Evolutionary conservation across 352 stramenopile species (phyloP).

Genomic region (Pythium aquatile): DNA sequence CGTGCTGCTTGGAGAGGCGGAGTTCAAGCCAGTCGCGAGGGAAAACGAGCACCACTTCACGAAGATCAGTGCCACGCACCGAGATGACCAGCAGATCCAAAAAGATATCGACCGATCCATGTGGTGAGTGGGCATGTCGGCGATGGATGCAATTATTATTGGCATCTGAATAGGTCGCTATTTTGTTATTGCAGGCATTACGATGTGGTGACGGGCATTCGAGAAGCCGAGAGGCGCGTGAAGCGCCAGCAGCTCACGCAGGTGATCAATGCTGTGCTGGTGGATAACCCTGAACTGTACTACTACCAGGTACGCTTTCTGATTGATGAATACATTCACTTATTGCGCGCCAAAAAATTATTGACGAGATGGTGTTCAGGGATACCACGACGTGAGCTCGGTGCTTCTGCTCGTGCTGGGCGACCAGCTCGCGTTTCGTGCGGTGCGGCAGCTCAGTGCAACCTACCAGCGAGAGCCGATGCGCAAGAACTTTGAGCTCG

Average conservation of each 20-base stretch:
- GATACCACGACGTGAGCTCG: conserved; percentile 93
- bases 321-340: neutral
- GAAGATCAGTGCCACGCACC: conserved; percentile 30
- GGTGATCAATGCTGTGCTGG: conserved; percentile 56
- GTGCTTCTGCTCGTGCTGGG: conserved; percentile 82
- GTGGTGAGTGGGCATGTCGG: conserved; percentile 25
- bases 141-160: conserved; percentile 2
- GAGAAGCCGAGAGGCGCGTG: conserved; percentile 55
- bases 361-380: conserved; percentile 27
- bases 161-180: neutral
- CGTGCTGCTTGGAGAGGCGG: conserved; percentile 38
- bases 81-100: conserved; percentile 69
- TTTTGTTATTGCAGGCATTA: conserved; percentile 49
- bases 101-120: conserved; percentile 87
- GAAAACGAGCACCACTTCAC: conserved; percentile 20
- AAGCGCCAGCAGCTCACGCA: conserved; percentile 64
- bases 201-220: conserved; percentile 55
- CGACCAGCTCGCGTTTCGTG: conserved; percentile 60
- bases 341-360: neutral
- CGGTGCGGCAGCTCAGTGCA: conserved; percentile 70
- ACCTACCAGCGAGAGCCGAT: conserved; percentile 92
- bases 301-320: conserved; percentile 65
- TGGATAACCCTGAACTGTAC: conserved; percentile 49
- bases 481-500: conserved; percentile 75
- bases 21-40: conserved; percentile 10